Conservation (phyloP, 2,329 filamentous ascomycete species). For the Nakataea oryzae region DNA sequence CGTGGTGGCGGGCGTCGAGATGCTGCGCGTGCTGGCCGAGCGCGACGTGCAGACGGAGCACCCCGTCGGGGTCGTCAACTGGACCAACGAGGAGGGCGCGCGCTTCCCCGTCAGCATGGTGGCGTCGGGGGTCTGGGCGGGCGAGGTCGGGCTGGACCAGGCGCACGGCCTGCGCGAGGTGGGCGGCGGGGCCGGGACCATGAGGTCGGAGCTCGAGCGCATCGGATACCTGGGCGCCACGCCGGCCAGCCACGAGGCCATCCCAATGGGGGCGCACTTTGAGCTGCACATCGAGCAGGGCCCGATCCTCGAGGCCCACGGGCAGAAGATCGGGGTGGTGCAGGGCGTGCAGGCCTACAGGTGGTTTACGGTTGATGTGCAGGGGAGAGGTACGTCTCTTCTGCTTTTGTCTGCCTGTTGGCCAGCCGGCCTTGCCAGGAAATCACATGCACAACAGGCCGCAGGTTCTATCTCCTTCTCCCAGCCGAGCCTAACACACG, state of each 20-base stretch:
- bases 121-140: conserved; percentile 68
- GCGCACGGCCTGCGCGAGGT: conserved; percentile 56
- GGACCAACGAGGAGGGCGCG: conserved; percentile 77
- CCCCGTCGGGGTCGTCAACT: conserved; percentile 66
- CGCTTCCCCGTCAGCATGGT: conserved; percentile 69
- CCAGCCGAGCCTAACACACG: too few relatives aligned
- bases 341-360: conserved; percentile 65
- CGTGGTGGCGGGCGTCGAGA: conserved; percentile 62
- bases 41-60: conserved; percentile 58
- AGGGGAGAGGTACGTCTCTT: conserved; percentile 37
- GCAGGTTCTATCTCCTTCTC: neutral
- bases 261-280: conserved; percentile 66
- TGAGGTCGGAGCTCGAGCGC: conserved; percentile 58
- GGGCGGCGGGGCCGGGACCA: conserved; percentile 45
- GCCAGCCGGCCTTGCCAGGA: too few relatives aligned
- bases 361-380: conserved; percentile 60
- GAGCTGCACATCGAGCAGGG: conserved; percentile 83
- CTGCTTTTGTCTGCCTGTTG: too few relatives aligned
- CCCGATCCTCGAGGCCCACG: conserved; percentile 56
- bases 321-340: conserved; percentile 58
- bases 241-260: conserved; percentile 44
- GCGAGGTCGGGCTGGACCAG: conserved; percentile 46
- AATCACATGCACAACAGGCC: too few relatives aligned
- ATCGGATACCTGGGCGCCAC: conserved; percentile 59
- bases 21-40: conserved; percentile 58